These are phyloP conservation scores for Plasmodium vivax DNA, from an alignment of 169 alveolate species.

Conservation along the genomic window DNA sequence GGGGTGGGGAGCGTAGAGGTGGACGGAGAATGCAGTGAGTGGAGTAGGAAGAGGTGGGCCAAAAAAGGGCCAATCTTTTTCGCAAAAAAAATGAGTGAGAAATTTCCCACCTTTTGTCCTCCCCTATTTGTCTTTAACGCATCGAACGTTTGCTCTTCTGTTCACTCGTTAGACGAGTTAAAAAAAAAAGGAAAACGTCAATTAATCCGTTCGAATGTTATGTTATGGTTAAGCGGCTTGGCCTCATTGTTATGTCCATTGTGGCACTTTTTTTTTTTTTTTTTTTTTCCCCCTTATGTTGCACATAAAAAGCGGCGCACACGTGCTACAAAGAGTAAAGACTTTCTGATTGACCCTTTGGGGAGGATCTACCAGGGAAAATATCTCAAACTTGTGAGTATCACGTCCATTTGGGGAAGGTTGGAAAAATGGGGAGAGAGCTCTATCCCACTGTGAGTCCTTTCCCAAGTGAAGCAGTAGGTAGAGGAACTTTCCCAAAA, in stretches of 20 bases:
- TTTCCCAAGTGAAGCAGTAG: background rate
- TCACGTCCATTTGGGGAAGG: background rate
- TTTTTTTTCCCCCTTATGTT: background rate
- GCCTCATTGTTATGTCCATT: background rate
- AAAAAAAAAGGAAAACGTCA: background rate
- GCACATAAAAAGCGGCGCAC: background rate
- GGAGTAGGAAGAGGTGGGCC: background rate
- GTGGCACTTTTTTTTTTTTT: background rate
- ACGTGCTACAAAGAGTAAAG: background rate
- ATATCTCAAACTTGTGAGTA: background rate
- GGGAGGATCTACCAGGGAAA: background rate
- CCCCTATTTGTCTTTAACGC: background rate
- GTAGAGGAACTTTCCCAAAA: background rate
- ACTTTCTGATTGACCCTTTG: background rate
- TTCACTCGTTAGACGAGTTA: background rate
- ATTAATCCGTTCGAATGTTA: background rate
- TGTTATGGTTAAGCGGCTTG: background rate
- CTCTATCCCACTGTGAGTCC: background rate
- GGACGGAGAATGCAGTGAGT: background rate
- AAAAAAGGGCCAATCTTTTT: background rate
- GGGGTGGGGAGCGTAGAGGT: background rate
- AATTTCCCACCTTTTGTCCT: background rate
- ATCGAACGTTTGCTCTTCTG: background rate
- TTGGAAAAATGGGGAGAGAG: background rate
- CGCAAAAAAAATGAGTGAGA: background rate